These are phyloP conservation scores for Alternaria brassicicola DNA, from an alignment of 2,329 filamentous ascomycete species.

Conservation along the genomic window DNA sequence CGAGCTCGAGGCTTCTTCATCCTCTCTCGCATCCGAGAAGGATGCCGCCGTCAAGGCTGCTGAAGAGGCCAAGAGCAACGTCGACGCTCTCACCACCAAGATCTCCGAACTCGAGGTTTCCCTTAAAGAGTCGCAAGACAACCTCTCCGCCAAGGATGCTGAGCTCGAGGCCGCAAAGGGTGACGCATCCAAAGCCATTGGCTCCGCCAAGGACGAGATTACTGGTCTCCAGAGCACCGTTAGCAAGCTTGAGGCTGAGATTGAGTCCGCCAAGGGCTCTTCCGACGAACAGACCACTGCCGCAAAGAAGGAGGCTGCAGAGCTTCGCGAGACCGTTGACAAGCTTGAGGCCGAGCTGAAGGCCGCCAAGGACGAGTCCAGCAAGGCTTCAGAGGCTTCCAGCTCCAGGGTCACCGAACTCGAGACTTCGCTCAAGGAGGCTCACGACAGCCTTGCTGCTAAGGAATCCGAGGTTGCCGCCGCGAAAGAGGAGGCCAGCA, in stretches of 20 bases:
- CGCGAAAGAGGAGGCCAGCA: conserved; percentile 26
- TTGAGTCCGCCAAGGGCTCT: conserved; percentile 24
- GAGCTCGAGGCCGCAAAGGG: conserved; percentile 26
- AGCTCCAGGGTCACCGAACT: conserved; percentile 35
- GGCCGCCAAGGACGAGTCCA: conserved; percentile 20
- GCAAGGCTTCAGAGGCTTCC: conserved; percentile 27
- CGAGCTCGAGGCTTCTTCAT: conserved; percentile 29
- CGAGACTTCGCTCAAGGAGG: conserved; percentile 26
- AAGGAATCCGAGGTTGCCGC: conserved; percentile 33
- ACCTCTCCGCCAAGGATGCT: conserved; percentile 28
- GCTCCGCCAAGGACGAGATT: conserved; percentile 32
- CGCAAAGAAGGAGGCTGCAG: conserved; percentile 21
- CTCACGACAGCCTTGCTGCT: conserved; percentile 22
- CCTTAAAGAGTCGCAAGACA: conserved; percentile 30
- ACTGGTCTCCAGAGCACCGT: conserved; percentile 31
- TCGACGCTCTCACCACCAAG: conserved; percentile 31
- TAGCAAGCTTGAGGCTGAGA: conserved; percentile 32
- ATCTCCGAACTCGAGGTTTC: conserved; percentile 37
- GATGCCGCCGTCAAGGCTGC: conserved; percentile 31
- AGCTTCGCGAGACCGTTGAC: conserved; percentile 16
- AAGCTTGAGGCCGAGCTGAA: conserved; percentile 25
- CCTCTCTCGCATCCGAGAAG: conserved; percentile 28
- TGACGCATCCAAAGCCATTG: conserved; percentile 22
- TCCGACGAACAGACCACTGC: conserved; percentile 18
- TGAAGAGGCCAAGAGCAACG: conserved; percentile 31